These are phyloP conservation scores for Didymella segeticola DNA, from an alignment of 2,329 filamentous ascomycete species.

Conservation along the genomic window DNA sequence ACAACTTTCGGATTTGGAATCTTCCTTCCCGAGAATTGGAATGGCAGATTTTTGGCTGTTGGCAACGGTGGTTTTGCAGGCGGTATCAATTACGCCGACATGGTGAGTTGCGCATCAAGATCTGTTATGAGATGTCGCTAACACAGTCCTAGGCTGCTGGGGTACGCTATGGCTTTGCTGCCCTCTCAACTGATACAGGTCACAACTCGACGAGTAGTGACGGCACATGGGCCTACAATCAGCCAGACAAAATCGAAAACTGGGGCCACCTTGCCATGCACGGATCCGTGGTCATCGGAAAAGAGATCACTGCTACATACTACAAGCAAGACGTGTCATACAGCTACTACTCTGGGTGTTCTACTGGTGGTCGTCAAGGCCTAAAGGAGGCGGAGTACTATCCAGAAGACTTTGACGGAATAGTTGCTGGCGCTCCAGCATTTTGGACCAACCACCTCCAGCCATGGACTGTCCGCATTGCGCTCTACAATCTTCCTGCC, in stretches of 20 bases:
- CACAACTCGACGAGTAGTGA: conserved; percentile 49
- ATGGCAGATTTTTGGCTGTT: conserved; percentile 46
- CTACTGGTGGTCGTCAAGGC: conserved; percentile 66
- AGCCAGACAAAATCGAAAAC: conserved; percentile 49
- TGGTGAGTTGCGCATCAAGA: conserved; percentile 42
- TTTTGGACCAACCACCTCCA: conserved; percentile 60
- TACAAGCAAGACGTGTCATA: conserved; percentile 55
- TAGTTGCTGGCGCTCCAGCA: conserved; percentile 60
- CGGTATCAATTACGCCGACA: conserved; percentile 58
- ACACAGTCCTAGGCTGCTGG: conserved; percentile 26
- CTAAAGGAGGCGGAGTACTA: conserved; percentile 61
- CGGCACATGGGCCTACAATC: conserved; percentile 49
- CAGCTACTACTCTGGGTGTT: conserved; percentile 66
- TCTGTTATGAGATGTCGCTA: neutral
- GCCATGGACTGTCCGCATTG: conserved; percentile 54
- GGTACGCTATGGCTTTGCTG: conserved; percentile 52
- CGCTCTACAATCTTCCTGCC: conserved; percentile 57
- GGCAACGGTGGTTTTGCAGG: conserved; percentile 58
- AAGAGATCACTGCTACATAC: conserved; percentile 56
- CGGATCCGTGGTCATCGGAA: conserved; percentile 57
- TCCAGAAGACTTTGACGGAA: conserved; percentile 65
- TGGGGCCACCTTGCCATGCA: conserved; percentile 53
- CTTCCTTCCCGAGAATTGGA: conserved; percentile 50
- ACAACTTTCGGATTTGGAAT: conserved; percentile 50
- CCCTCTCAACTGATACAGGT: conserved; percentile 55